These are phyloP conservation scores for Calonectria pauciramosa DNA, from an alignment of 2,329 filamentous ascomycete species.

Conservation along the genomic window DNA sequence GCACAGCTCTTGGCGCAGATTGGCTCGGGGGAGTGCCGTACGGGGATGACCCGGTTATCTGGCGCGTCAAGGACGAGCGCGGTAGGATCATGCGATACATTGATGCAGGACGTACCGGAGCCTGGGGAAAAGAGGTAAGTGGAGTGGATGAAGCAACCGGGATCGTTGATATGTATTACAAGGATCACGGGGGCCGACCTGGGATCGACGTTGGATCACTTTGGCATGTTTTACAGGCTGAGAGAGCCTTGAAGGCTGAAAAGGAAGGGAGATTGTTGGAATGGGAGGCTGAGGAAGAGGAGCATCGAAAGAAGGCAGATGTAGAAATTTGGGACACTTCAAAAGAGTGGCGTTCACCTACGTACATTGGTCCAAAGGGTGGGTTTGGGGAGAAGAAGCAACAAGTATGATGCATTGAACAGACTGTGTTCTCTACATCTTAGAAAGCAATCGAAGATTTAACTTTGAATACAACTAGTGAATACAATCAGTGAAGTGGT, in stretches of 20 bases:
- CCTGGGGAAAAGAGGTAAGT: not conserved
- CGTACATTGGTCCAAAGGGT: not conserved
- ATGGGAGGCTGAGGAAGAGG: not conserved
- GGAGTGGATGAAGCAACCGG: conserved; percentile 15
- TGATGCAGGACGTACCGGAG: not conserved
- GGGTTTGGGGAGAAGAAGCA: not conserved
- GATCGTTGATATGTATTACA: not conserved
- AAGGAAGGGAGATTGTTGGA: not conserved
- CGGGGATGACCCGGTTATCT: conserved; percentile 13
- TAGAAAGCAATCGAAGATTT: too few relatives aligned
- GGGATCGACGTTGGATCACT: conserved; percentile 7
- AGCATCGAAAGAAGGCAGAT: not conserved
- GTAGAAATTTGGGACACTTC: not conserved
- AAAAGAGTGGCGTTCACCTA: not conserved
- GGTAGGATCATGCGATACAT: conserved; percentile 1
- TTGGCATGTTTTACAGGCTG: conserved; percentile 11
- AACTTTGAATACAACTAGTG: too few relatives aligned
- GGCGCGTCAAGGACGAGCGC: conserved; percentile 2
- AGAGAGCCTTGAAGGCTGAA: conserved; percentile 1
- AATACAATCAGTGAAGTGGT: too few relatives aligned
- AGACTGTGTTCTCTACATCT: too few relatives aligned
- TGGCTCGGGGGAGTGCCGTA: conserved; percentile 21
- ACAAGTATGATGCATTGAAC: not conserved
- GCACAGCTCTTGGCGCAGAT: conserved; percentile 11
- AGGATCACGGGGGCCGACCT: not conserved